phyloP scores from a whole-genome alignment of 495 filamentous ascomycete genomes.

The Talaromyces proteolyticus region DNA sequence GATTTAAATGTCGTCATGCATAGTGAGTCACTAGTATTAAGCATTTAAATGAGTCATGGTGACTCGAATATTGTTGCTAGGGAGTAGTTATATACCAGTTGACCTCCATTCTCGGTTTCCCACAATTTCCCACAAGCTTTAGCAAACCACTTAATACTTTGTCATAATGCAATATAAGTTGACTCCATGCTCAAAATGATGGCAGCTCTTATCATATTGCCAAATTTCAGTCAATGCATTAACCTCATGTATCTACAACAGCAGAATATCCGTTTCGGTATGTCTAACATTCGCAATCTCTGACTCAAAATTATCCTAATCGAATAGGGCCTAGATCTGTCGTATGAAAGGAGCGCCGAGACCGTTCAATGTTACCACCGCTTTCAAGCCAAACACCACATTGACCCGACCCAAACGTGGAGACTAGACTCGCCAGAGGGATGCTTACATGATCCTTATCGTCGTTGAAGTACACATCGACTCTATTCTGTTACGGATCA shows the following conservation, averaged over 20 bases:
- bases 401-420: not conserved
- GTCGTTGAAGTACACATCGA: not conserved
- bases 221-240: no score
- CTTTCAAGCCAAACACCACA: not conserved
- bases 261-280: not conserved
- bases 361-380: not conserved
- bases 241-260: not conserved
- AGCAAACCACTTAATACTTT: no score
- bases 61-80: no score
- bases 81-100: no score
- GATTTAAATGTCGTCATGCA: no score
- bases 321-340: not conserved
- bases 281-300: not conserved
- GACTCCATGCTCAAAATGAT: no score
- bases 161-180: no score
- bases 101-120: no score
- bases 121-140: no score
- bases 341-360: not conserved
- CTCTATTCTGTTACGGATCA: not conserved
- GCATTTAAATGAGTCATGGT: no score
- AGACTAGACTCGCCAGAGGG: not conserved
- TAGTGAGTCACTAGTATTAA: no score
- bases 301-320: not conserved
- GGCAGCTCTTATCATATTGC: no score
- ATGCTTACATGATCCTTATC: not conserved